Evolutionary conservation across 2,329 filamentous ascomycete genomes (phyloP).

Genomic region (Fusarium veterinarium): DNA sequence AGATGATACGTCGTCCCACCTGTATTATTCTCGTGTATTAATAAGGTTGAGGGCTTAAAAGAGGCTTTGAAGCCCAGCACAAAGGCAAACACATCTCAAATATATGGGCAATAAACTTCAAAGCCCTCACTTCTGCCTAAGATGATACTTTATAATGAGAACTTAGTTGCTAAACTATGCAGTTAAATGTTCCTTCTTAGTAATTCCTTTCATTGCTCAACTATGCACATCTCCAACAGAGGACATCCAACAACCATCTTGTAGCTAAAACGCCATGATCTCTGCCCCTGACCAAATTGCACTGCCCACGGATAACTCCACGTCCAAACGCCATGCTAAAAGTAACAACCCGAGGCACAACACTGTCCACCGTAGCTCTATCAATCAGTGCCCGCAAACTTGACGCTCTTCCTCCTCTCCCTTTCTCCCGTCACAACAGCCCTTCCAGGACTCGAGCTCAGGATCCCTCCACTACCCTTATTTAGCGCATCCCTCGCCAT

Average conservation of each 20-base stretch:
- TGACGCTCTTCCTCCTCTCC: constrained; percentile 73
- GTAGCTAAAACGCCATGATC: neutral
- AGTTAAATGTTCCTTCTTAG: neutral
- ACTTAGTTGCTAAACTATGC: neutral
- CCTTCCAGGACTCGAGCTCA: constrained; percentile 64
- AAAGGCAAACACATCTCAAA: neutral
- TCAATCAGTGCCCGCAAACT: constrained; percentile 62
- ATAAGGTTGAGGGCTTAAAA: neutral
- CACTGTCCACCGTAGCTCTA: neutral
- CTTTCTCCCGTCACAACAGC: constrained; percentile 53
- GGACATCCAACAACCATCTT: neutral
- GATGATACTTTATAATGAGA: neutral
- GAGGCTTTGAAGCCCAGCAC: neutral
- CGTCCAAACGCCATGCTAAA: constrained; percentile 13
- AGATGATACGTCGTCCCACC: too few relatives aligned
- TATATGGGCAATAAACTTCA: neutral
- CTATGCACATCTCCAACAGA: neutral
- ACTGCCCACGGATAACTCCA: neutral
- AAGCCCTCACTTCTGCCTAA: neutral
- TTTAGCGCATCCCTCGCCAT: constrained; percentile 66
- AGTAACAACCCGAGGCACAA: neutral
- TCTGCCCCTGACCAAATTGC: neutral
- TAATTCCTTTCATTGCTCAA: neutral
- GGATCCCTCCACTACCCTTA: constrained; percentile 50
- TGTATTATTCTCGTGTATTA: too few relatives aligned